Evolutionary conservation across 1,284 basidiomycete genomes (phyloP).

Genomic region (Ceratobasidium sp.): DNA sequence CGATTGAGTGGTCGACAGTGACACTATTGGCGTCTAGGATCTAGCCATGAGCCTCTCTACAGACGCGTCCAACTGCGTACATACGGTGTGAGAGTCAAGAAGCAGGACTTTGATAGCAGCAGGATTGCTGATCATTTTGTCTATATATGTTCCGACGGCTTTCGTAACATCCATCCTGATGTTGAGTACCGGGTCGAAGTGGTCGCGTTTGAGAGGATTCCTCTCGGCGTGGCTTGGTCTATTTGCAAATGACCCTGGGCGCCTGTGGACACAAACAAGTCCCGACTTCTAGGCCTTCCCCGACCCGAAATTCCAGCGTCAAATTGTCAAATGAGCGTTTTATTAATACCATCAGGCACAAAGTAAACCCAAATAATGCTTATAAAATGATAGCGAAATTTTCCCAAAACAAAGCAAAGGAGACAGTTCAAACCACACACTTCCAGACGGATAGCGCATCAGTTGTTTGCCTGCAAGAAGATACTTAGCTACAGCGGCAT

Average conservation of each 20-base stretch:
- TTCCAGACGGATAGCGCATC: no score
- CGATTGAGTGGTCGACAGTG: slow-evolving; percentile 94
- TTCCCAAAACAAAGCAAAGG: background rate
- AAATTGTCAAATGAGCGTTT: background rate
- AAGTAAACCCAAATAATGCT: slow-evolving; percentile 22
- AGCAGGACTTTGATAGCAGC: slow-evolving; percentile 97
- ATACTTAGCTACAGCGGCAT: no score
- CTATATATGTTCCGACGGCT: slow-evolving; percentile 94
- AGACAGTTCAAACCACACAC: background rate
- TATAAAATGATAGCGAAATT: slow-evolving; percentile 18
- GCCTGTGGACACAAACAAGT: no score
- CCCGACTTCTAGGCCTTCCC: no score
- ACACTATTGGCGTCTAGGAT: slow-evolving; percentile 93
- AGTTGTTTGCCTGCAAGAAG: no score
- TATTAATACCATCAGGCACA: slow-evolving; percentile 3
- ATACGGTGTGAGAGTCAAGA: slow-evolving; percentile 94
- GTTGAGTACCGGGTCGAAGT: no score
- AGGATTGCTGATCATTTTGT: slow-evolving; percentile 89
- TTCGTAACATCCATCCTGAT: slow-evolving; percentile 91
- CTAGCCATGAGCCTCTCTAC: slow-evolving; percentile 15
- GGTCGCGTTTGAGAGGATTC: no score
- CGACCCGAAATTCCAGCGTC: no score
- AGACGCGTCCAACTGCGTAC: slow-evolving; percentile 52
- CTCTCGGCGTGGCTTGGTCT: no score
- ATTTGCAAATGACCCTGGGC: no score